Evolutionary conservation across 75 land plant genomes (phyloP).

Genomic region (Ceratopteris richardii): DNA sequence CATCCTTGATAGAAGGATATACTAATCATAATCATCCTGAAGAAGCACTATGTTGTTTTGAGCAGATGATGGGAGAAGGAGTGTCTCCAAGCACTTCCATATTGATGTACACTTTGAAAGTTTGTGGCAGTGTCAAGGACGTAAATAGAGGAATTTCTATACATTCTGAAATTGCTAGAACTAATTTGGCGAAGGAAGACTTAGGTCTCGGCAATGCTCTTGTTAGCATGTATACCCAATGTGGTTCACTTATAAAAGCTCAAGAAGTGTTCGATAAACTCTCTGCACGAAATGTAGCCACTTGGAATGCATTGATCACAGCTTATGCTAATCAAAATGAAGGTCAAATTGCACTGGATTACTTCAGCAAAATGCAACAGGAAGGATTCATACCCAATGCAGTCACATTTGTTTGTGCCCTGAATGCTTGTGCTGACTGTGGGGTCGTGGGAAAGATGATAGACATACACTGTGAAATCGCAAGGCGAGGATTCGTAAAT

Average conservation of each 20-base stretch:
- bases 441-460: not conserved
- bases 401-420: conserved; percentile 26
- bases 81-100: conserved; percentile 27
- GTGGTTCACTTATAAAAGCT: conserved; percentile 2
- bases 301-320: conserved; percentile 8
- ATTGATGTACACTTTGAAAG: conserved; percentile 25
- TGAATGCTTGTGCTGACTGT: conserved; percentile 25
- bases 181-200: not conserved
- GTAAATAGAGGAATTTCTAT: too few species aligned
- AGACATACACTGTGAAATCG: conserved; percentile 16
- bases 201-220: conserved; percentile 2
- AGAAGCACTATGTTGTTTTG: conserved; percentile 26
- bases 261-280: conserved; percentile 9
- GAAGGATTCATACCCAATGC: conserved; percentile 20
- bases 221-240: conserved; percentile 7
- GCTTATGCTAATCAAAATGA: conserved; percentile 1
- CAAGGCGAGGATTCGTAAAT: conserved; percentile 9
- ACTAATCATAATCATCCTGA: conserved; percentile 20
- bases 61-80: conserved; percentile 13
- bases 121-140: conserved; percentile 18
- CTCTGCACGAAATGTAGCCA: not conserved
- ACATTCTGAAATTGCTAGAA: too few species aligned
- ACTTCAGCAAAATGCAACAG: conserved; percentile 16
- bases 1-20: conserved; percentile 27
- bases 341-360: conserved; percentile 13